Percentiles rank a stretch among this genome's conserved stretches.
Conservation (phyloP, 176 grass and related monocot species). For the Musa itinerans region DNA sequence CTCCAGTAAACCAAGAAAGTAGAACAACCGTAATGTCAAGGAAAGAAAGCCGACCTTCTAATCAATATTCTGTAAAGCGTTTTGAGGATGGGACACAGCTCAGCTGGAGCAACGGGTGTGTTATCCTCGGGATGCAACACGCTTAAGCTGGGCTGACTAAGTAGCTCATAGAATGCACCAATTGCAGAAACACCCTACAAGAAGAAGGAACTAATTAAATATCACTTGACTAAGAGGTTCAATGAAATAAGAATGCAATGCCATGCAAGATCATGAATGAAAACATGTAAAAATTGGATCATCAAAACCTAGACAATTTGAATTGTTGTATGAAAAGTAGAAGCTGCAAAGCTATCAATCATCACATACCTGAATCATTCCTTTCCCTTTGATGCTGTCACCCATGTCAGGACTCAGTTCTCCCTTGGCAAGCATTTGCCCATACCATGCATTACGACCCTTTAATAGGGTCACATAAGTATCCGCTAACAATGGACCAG, state of each 20-base stretch:
- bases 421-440: conserved; percentile 97
- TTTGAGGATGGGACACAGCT: conserved; percentile 90
- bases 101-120: conserved; percentile 77
- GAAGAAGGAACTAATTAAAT: conserved; percentile 5
- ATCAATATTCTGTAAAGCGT: conserved; percentile 87
- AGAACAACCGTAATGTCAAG: not conserved
- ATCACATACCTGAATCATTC: conserved; percentile 83
- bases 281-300: too few species aligned
- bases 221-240: not conserved
- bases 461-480: conserved; percentile 93
- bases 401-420: conserved; percentile 95
- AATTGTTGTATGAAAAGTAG: too few species aligned
- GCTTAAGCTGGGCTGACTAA: conserved; percentile 77
- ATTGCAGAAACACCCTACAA: conserved; percentile 80
- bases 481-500: conserved; percentile 86
- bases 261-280: not conserved
- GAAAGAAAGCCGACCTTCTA: conserved; percentile 38
- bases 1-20: not conserved
- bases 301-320: too few species aligned
- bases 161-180: conserved; percentile 93
- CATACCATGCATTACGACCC: conserved; percentile 97
- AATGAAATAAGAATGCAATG: not conserved
- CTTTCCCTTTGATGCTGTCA: conserved; percentile 96
- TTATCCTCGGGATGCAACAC: conserved; percentile 85
- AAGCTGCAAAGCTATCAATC: too few species aligned